Evolutionary conservation across 352 stramenopile species (phyloP).

Genomic region (Phytophthora cactorum): DNA sequence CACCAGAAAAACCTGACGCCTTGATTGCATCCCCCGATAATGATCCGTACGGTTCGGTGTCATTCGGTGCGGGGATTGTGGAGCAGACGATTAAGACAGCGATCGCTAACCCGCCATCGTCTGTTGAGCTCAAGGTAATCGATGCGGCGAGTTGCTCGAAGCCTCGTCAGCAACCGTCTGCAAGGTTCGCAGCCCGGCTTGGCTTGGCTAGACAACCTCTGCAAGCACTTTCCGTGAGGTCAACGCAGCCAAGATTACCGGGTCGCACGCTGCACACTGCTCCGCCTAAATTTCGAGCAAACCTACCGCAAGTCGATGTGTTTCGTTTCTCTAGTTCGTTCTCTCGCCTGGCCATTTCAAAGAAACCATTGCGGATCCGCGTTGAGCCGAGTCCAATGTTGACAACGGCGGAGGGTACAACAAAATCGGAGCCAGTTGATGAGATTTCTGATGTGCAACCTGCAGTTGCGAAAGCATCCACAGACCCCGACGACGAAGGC

Average conservation of each 20-base stretch:
- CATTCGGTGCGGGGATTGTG: constrained; percentile 60
- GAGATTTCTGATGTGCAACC: background rate
- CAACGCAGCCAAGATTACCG: constrained; percentile 12
- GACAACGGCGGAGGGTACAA: background rate
- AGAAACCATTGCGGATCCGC: constrained; percentile 9
- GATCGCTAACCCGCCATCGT: constrained; percentile 26
- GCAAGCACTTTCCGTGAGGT: constrained; percentile 10
- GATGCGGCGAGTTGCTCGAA: constrained; percentile 1
- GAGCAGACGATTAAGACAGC: constrained; percentile 62
- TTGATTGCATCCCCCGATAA: constrained; percentile 59
- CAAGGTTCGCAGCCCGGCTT: constrained; percentile 21
- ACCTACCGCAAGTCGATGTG: constrained; percentile 7
- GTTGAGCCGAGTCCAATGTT: constrained; percentile 6
- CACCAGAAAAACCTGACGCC: background rate
- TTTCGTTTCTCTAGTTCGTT: constrained; percentile 34
- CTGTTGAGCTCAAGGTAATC: constrained; percentile 17
- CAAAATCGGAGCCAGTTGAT: background rate
- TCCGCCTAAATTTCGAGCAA: background rate
- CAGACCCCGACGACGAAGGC: background rate
- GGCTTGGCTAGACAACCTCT: constrained; percentile 26
- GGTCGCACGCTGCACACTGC: background rate
- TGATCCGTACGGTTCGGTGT: constrained; percentile 64
- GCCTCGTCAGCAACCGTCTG: constrained; percentile 19
- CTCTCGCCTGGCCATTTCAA: constrained; percentile 24
- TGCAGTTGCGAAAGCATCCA: background rate